Evolutionary conservation across 1,284 basidiomycete species (phyloP).

Genomic region (Coniferiporia weirii): DNA sequence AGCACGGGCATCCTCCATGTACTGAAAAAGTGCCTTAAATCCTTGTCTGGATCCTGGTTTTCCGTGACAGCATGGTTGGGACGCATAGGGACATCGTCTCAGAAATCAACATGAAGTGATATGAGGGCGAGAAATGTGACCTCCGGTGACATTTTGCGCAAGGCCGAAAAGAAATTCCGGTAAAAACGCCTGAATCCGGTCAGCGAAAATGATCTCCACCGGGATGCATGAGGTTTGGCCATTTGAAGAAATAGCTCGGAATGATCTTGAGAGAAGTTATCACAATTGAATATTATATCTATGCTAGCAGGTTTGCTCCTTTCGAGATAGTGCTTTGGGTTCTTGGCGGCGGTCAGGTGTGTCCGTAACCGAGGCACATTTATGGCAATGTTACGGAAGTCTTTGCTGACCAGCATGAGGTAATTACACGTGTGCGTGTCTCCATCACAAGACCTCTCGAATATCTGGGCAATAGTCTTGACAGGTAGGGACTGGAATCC

Average conservation of each 20-base stretch:
- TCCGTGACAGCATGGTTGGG: neutral
- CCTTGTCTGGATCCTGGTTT: neutral
- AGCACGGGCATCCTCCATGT: neutral
- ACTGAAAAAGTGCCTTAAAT: neutral
- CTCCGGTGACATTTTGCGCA: too few species aligned
- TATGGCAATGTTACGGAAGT: neutral
- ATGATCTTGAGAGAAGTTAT: too few species aligned
- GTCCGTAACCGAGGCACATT: neutral
- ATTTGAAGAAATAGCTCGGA: neutral
- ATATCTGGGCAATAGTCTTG: neutral
- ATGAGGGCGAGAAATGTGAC: neutral
- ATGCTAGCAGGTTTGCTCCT: neutral
- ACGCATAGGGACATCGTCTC: neutral
- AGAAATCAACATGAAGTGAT: neutral
- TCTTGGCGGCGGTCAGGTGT: neutral
- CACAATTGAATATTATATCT: too few species aligned
- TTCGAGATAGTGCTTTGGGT: neutral
- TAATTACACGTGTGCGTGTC: neutral
- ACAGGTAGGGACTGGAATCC: neutral
- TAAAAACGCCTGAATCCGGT: neutral
- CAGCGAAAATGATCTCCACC: neutral
- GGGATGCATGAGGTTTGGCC: neutral
- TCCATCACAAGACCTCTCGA: neutral
- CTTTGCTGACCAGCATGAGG: neutral
- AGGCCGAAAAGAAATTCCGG: neutral